Evolutionary conservation across 768 basidiomycete genomes (phyloP).

Genomic region (Imleria badia): DNA sequence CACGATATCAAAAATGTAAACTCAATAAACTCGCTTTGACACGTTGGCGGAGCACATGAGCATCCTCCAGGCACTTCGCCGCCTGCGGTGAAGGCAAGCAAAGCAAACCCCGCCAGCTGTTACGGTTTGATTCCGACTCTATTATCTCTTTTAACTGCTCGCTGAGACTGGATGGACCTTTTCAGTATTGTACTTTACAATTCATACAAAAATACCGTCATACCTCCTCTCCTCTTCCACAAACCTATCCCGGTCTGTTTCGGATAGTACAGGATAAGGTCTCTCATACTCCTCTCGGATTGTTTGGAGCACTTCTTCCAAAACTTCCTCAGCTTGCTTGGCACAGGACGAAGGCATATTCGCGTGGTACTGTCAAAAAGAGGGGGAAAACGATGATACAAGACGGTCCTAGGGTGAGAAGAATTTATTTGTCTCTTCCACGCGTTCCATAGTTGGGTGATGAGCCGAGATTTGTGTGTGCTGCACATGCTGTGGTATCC

Average conservation of each 20-base stretch:
- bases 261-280: neutral
- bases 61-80: neutral
- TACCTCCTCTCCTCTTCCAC: constrained; percentile 9
- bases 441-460: neutral
- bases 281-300: neutral
- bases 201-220: neutral
- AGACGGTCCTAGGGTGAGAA: no score
- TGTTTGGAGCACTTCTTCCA: neutral
- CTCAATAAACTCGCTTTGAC: constrained; percentile 1
- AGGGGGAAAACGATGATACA: neutral
- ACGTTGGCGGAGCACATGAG: constrained; percentile 2
- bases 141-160: neutral
- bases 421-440: constrained; percentile 15
- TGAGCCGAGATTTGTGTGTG: neutral
- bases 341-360: constrained; percentile 9
- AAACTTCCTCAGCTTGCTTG: neutral
- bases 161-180: constrained; percentile 5
- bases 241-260: neutral
- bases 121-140: neutral
- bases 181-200: neutral
- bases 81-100: constrained; percentile 7
- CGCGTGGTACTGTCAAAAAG: neutral
- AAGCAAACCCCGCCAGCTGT: neutral
- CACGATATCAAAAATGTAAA: neutral
- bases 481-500: constrained; percentile 6